A percentile compares a stretch with the other conserved stretches of the same genome.
Evolutionary conservation across 768 basidiomycete genomes (phyloP).

Genomic region (Naematelia encephala): DNA sequence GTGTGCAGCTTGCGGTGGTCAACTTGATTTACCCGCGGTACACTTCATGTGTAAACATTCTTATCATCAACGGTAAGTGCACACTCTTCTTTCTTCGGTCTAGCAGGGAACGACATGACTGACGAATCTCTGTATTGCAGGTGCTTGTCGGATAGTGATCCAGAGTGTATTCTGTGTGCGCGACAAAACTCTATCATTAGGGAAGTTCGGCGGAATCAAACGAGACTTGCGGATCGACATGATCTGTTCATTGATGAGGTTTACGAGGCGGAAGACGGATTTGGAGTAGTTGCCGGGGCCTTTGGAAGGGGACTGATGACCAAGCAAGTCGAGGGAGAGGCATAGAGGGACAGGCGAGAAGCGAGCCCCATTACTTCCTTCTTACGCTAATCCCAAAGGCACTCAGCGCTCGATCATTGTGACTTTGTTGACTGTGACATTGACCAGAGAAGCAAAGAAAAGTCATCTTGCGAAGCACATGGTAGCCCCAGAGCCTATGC

Average conservation of each 20-base stretch:
- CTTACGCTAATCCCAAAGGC: too few relatives aligned
- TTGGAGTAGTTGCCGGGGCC: conserved; percentile 49
- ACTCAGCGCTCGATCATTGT: too few relatives aligned
- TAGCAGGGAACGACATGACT: not conserved
- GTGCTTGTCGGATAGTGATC: conserved; percentile 82
- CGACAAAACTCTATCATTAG: conserved; percentile 81
- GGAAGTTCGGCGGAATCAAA: conserved; percentile 84
- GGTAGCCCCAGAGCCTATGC: conserved; percentile 6
- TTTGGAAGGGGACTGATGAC: conserved; percentile 48
- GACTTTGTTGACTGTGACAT: too few relatives aligned
- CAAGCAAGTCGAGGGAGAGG: conserved; percentile 11
- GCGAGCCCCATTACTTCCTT: too few relatives aligned
- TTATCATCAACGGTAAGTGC: conserved; percentile 79
- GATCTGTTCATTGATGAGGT: conserved; percentile 52
- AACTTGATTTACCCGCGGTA: conserved; percentile 84
- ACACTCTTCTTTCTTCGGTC: not conserved
- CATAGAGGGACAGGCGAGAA: not conserved
- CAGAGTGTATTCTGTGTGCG: conserved; percentile 84
- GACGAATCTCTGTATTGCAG: conserved; percentile 52
- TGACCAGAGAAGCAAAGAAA: too few relatives aligned
- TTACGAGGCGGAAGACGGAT: conserved; percentile 50
- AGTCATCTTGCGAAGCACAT: too few relatives aligned
- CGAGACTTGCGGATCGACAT: conserved; percentile 60
- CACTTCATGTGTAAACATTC: conserved; percentile 99
- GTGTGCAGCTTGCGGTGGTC: conserved; percentile 82